Evolutionary conservation across 1,139 yeast genomes (phyloP), one percentile per base, ranked within the genome.

Genomic region (Debaryomyces coudertii): DNA sequence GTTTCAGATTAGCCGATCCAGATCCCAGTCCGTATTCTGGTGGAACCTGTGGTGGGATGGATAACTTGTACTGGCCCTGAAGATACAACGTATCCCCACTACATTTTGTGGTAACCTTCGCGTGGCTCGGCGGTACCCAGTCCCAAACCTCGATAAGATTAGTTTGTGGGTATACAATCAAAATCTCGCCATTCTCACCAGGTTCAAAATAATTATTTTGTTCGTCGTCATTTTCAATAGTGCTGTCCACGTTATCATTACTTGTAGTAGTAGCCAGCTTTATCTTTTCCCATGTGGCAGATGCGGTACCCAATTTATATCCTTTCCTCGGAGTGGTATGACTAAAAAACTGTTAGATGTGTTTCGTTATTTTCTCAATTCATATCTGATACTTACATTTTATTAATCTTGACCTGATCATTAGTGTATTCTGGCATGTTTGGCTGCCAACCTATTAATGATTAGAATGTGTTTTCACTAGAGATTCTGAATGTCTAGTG

Each of bases 141-240:
- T 74, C 79, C 84, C 85, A 81, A 2, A 79, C 61, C 51, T 80
- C 82, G 12, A 79, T 48, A 1, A 61, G 42, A 11, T 56, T 52
- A 1, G 57, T 53, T 3, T 43, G 33, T 1, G 66, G 63, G 50
- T 62, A 71, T 4, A 69, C 62, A 2, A 78, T 49, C 36, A 77
- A 58, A 5, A 80, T 49, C 46, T 80, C 84, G 2, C 85, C 84
- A 43, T 65, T 56, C 5, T 62, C 53, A 0, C 83, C 83, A 46
- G 68, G 63, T 42, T 68, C 75, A 30, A 70, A 52, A n/a, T 59
- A 36, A 9, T 45, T 39, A 7, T 47, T 42, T 7, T 28, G 14
- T 11, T 38, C 38, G 2, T 41, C 43, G 4, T 16, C 35, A 3
- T 29, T 38, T 24, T 31, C 25, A 15, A 25, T 22, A 23, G 36